Evolutionary conservation across 1,284 basidiomycete species (phyloP), one percentile per base, ranked within the genome.

Genomic region (Coniophora puteana): DNA sequence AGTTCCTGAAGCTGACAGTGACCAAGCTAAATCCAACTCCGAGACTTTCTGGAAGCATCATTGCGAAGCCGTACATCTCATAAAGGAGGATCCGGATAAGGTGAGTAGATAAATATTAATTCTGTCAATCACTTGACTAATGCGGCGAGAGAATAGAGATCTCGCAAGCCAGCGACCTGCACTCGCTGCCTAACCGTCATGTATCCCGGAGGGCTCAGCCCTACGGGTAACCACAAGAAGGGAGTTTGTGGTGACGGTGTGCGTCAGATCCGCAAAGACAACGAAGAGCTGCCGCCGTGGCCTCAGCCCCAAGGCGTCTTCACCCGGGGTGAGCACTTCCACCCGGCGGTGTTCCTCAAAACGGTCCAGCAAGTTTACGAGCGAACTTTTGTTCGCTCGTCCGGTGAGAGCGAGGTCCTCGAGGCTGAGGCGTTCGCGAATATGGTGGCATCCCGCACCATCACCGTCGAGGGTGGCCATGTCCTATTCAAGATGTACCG

Each of bases 301-400:
- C 27, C 36, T 18, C 36, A 37, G 36, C 36, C 14, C 10, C 36
- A 17, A 6, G 36, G 26, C 7, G 12, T 37, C 5, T 37, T 37
- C 16, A 29, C 16, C 3, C 13, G 32, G 4, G 27, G 36, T 10
- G 32, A 37, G 36, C 7, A 5, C 36, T 37, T 37, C 26, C 26
- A 37, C 21, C 16, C 12, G 2, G 3, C 13, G 3, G 7, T 26
- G 17, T 36, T 36, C 21, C 16, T 36, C 3, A n/a, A 36, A 17
- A 36, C 16, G 0, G 25, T 32, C 25, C 17, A 36, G 11, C 35
- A 36, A 13, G 32, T 36, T 1, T 36, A 32, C 4, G 11, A 36
- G 25, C 24, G 30, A 16, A 24, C 26, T 0, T 28, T 36, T n/a
- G 22, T 36, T 8, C 4, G 21, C 5, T 23, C 33, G 4, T 35